These are phyloP conservation scores for Penicillium sp. DNA, from an alignment of 2,329 filamentous ascomycete species.

Conservation along the genomic window DNA sequence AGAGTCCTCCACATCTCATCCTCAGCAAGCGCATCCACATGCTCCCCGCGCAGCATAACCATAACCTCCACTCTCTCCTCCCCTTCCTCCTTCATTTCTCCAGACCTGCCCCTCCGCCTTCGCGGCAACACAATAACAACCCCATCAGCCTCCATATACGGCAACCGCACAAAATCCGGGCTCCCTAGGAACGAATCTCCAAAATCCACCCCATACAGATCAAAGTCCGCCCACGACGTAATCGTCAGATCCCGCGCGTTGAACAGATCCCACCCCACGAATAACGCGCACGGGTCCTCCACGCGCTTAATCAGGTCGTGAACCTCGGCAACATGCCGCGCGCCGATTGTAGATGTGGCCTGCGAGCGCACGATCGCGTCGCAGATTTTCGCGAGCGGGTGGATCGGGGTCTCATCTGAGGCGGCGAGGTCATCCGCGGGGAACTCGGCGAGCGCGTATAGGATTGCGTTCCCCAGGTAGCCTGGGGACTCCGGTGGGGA, in stretches of 20 bases:
- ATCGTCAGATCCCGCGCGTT: slow-evolving; percentile 20
- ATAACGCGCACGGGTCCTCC: background rate
- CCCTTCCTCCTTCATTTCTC: background rate
- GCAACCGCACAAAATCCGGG: slow-evolving; percentile 14
- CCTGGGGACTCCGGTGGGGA: background rate
- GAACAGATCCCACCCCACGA: slow-evolving; percentile 22
- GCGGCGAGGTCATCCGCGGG: background rate
- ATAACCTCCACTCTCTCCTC: slow-evolving; percentile 4
- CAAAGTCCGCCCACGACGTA: slow-evolving; percentile 21
- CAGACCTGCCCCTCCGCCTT: background rate
- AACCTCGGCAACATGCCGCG: slow-evolving; percentile 13
- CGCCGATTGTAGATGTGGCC: background rate
- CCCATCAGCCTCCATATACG: slow-evolving; percentile 19
- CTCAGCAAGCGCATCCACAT: slow-evolving; percentile 9
- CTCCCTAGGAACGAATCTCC: background rate
- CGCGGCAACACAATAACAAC: slow-evolving; percentile 5
- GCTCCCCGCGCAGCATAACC: slow-evolving; percentile 9
- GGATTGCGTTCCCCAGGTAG: slow-evolving; percentile 8
- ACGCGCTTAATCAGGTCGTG: background rate
- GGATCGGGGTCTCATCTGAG: background rate
- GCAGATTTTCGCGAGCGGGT: slow-evolving; percentile 3
- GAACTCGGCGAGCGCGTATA: slow-evolving; percentile 2
- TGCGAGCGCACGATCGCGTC: slow-evolving; percentile 1
- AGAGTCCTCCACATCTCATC: slow-evolving; percentile 9
- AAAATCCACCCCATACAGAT: slow-evolving; percentile 19